Evolutionary conservation across 2,329 filamentous ascomycete genomes (phyloP).

Genomic region (Epichloe brachyelytri): DNA sequence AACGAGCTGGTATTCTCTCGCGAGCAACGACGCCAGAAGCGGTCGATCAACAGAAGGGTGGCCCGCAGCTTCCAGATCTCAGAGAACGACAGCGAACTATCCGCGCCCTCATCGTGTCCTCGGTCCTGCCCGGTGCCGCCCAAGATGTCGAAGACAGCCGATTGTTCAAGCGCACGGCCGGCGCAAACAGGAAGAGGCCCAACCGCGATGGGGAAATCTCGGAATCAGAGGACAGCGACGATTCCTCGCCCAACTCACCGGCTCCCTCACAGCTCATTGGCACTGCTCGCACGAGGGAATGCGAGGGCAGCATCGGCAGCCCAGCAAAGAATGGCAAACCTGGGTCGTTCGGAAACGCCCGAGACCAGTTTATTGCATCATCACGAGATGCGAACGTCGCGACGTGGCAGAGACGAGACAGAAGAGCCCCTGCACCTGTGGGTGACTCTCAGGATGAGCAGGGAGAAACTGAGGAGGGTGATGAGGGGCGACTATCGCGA

Average conservation of each 20-base stretch:
- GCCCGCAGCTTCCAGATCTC: slow-evolving; percentile 86
- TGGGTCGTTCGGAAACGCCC: slow-evolving; percentile 79
- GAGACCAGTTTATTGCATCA: slow-evolving; percentile 53
- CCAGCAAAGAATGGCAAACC: slow-evolving; percentile 72
- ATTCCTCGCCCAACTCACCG: slow-evolving; percentile 77
- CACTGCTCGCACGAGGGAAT: slow-evolving; percentile 80
- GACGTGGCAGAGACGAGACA: slow-evolving; percentile 62
- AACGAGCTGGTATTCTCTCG: slow-evolving; percentile 88
- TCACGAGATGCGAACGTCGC: slow-evolving; percentile 59
- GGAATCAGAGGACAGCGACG: slow-evolving; percentile 85
- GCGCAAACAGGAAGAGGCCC: slow-evolving; percentile 42
- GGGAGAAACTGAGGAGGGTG: slow-evolving; percentile 57
- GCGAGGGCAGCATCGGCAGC: slow-evolving; percentile 76
- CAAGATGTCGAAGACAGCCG: slow-evolving; percentile 70
- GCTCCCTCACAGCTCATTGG: slow-evolving; percentile 60
- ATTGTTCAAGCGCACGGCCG: slow-evolving; percentile 67
- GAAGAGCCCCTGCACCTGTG: slow-evolving; percentile 58
- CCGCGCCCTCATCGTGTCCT: slow-evolving; percentile 81
- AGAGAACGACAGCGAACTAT: slow-evolving; percentile 92
- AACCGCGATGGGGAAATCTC: slow-evolving; percentile 56
- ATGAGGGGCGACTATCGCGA: slow-evolving; percentile 40
- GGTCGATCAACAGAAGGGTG: slow-evolving; percentile 89
- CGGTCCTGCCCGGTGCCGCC: slow-evolving; percentile 79
- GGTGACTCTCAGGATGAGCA: slow-evolving; percentile 62
- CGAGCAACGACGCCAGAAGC: slow-evolving; percentile 87